Evolutionary conservation across 306 rosid species (phyloP).

Genomic region (Pterocarpus macrocarpus): DNA sequence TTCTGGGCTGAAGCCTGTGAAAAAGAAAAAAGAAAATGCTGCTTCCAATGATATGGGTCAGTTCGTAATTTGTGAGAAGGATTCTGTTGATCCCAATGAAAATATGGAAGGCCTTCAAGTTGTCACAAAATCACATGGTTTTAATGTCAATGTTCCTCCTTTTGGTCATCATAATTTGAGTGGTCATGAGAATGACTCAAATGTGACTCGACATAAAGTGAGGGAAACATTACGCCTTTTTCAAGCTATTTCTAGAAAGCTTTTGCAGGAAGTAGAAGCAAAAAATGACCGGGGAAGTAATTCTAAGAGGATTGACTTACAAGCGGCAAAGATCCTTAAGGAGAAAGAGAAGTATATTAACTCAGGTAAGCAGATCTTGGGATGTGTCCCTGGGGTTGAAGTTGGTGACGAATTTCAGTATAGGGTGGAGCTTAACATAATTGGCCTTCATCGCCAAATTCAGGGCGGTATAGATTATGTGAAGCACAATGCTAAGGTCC

Average conservation of each 20-base stretch:
- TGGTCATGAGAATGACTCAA: conserved; percentile 51
- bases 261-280: conserved; percentile 80
- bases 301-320: conserved; percentile 65
- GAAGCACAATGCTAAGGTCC: conserved; percentile 59
- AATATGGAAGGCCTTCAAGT: conserved; percentile 32
- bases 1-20: conserved; percentile 48
- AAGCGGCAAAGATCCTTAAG: conserved; percentile 69
- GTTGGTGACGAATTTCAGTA: conserved; percentile 94
- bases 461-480: conserved; percentile 91
- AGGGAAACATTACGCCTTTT: conserved; percentile 79
- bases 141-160: conserved; percentile 63
- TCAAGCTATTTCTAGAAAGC: conserved; percentile 80
- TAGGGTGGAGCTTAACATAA: conserved; percentile 79
- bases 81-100: conserved; percentile 41
- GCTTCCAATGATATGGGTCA: conserved; percentile 53
- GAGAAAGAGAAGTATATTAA: conserved; percentile 68
- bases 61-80: conserved; percentile 52
- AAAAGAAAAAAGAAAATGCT: conserved; percentile 47
- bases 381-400: conserved; percentile 88
- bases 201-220: conserved; percentile 67
- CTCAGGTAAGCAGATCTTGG: conserved; percentile 71
- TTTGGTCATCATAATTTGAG: conserved; percentile 47
- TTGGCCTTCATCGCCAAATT: conserved; percentile 82
- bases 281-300: conserved; percentile 49
- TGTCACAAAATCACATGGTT: conserved; percentile 41